Percentiles rank a stretch among this genome's conserved stretches.
Evolutionary conservation across 495 filamentous ascomycete genomes (phyloP).

Genomic region (Talaromyces nanjingensis): DNA sequence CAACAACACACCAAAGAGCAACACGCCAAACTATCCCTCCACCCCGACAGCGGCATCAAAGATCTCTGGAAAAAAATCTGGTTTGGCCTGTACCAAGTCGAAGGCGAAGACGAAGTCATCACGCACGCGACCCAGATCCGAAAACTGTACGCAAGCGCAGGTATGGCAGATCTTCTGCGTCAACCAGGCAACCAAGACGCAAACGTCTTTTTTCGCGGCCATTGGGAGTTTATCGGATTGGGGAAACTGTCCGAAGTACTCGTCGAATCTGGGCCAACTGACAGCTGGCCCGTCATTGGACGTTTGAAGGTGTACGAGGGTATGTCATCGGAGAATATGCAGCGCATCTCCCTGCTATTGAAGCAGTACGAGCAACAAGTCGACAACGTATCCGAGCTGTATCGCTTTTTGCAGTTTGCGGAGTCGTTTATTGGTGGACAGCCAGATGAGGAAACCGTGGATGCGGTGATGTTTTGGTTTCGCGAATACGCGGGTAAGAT

Average conservation of each 20-base stretch:
- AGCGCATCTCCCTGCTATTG: slow-evolving; percentile 15
- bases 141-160: slow-evolving; percentile 15
- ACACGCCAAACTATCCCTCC: background rate
- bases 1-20: background rate
- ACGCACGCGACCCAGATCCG: slow-evolving; percentile 11
- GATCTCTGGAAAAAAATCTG: slow-evolving; percentile 16
- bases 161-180: slow-evolving; percentile 8
- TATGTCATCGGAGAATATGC: slow-evolving; percentile 13
- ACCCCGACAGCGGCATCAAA: background rate
- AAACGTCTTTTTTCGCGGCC: background rate
- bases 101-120: slow-evolving; percentile 10
- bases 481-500: background rate
- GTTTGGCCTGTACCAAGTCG: slow-evolving; percentile 17
- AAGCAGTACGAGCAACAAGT: slow-evolving; percentile 18
- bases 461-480: background rate
- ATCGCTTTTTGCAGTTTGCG: slow-evolving; percentile 12
- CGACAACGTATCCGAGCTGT: slow-evolving; percentile 9
- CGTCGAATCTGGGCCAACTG: background rate
- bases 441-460: background rate
- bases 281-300: slow-evolving; percentile 10
- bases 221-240: background rate
- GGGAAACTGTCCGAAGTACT: background rate
- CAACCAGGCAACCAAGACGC: background rate
- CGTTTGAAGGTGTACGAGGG: slow-evolving; percentile 14
- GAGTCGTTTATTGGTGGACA: background rate